phyloP scores from a whole-genome alignment of 148 eudicot species.

The Camellia sinensis region DNA sequence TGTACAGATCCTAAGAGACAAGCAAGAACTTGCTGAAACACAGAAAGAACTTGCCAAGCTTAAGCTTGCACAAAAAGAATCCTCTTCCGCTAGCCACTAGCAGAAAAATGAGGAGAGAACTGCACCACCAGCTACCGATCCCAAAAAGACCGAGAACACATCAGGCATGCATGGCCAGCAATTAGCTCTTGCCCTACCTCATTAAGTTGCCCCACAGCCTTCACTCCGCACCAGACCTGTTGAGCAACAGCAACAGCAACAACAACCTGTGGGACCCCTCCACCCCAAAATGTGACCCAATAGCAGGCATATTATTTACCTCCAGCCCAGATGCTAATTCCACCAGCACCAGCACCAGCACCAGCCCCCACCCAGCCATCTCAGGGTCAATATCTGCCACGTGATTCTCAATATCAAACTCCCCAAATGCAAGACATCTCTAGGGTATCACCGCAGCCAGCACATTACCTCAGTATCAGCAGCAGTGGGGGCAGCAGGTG shows the following conservation, averaged over 20 bases:
- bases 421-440: constrained; percentile 39
- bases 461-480: constrained; percentile 66
- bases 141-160: constrained; percentile 49
- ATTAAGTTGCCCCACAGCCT: constrained; percentile 55
- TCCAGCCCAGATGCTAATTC: constrained; percentile 44
- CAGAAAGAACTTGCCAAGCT: constrained; percentile 95
- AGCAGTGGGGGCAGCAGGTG: constrained; percentile 63
- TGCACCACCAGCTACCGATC: constrained; percentile 44
- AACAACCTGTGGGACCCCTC: constrained; percentile 36
- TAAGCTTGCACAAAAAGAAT: constrained; percentile 82
- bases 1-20: constrained; percentile 95
- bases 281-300: constrained; percentile 44
- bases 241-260: constrained; percentile 30
- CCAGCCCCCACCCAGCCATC: constrained; percentile 35
- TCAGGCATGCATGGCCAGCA: constrained; percentile 64
- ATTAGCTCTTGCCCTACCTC: constrained; percentile 72
- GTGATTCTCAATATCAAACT: constrained; percentile 47
- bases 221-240: constrained; percentile 37
- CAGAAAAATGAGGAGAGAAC: constrained; percentile 57
- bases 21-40: constrained; percentile 92
- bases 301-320: constrained; percentile 55
- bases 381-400: constrained; percentile 52
- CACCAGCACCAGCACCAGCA: constrained; percentile 14
- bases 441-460: constrained; percentile 41
- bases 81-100: constrained; percentile 41